A percentile compares a stretch with the other conserved stretches of the same genome.
Evolutionary conservation across 2,329 filamentous ascomycete genomes (phyloP).

Genomic region (Sporothrix dimorphospora): DNA sequence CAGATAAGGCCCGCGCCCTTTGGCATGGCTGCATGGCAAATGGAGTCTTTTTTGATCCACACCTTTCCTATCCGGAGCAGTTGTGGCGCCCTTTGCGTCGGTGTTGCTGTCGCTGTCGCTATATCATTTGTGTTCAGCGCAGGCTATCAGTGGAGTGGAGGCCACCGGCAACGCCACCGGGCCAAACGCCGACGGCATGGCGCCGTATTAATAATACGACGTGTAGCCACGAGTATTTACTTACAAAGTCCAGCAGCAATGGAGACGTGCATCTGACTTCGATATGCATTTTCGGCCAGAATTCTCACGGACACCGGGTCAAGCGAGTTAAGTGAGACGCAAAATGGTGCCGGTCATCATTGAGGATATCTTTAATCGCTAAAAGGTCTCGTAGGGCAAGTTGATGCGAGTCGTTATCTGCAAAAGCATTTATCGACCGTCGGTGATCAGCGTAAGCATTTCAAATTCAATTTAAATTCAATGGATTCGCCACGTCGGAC

Average conservation of each 20-base stretch:
- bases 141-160: neutral
- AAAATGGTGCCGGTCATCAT: neutral
- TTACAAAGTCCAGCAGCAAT: neutral
- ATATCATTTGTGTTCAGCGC: neutral
- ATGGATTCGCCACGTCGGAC: too few species aligned
- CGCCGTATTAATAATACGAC: neutral
- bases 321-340: neutral
- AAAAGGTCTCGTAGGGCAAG: neutral
- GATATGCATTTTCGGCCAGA: neutral
- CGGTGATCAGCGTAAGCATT: neutral
- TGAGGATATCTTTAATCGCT: neutral
- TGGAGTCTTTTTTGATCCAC: neutral
- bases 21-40: neutral
- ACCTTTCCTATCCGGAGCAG: slow-evolving; percentile 7
- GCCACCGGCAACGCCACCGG: neutral
- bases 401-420: neutral
- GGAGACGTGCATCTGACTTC: neutral
- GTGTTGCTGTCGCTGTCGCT: too few species aligned
- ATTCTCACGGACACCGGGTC: neutral
- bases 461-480: too few species aligned
- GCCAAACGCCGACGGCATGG: neutral
- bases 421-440: neutral
- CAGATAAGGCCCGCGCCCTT: neutral
- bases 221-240: neutral
- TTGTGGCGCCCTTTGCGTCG: neutral